Evolutionary conservation across 169 alveolate genomes (phyloP).

Genomic region (Eimeria sp.): DNA sequence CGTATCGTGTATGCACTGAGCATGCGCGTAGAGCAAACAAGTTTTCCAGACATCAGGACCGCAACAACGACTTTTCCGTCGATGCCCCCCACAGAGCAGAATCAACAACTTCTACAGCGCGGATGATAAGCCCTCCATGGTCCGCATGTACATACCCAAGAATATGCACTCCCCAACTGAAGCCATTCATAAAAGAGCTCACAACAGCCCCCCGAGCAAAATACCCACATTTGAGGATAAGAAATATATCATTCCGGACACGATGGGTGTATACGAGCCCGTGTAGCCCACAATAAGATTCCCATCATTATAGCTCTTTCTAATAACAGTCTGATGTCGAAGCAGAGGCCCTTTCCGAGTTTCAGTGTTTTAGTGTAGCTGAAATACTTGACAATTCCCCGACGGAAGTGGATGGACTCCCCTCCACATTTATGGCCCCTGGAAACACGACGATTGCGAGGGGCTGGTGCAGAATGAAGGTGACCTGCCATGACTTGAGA

Average conservation of each 20-base stretch:
- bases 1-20: no score
- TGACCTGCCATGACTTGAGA: background rate
- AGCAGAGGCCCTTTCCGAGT: background rate
- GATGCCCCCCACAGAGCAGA: no score
- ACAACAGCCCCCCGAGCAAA: no score
- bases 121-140: no score
- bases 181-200: no score
- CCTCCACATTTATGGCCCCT: background rate
- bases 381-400: background rate
- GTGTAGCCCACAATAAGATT: background rate
- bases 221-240: no score
- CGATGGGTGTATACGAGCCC: background rate
- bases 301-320: background rate
- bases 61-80: background rate
- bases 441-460: background rate
- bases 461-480: background rate
- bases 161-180: no score
- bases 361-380: background rate
- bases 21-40: no score
- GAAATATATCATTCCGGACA: background rate
- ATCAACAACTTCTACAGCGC: no score
- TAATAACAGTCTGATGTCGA: background rate
- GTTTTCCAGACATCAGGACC: background rate
- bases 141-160: no score
- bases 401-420: background rate